Conservation (phyloP, 108 stramenopile species). For the Cyclotella cryptica region DNA sequence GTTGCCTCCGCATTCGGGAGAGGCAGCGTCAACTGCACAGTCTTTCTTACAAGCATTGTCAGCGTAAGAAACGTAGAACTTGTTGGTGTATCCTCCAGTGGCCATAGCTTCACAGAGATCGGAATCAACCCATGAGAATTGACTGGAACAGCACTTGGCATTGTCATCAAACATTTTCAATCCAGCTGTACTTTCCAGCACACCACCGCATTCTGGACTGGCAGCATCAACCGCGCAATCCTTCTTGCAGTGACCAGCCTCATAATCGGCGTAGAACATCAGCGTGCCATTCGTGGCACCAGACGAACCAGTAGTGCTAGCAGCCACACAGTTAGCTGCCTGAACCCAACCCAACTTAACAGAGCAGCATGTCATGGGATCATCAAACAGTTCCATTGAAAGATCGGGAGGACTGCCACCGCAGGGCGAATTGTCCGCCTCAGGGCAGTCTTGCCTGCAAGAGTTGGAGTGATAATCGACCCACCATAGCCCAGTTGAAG, state of each 20-base stretch:
- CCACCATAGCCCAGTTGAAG: conserved; percentile 1
- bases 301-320: not conserved
- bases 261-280: not conserved
- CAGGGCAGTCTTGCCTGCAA: conserved; percentile 15
- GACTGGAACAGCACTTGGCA: not conserved
- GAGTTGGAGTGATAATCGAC: conserved; percentile 12
- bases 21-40: conserved; percentile 1
- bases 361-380: conserved; percentile 15
- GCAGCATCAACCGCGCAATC: conserved; percentile 2
- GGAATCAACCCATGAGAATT: conserved; percentile 1
- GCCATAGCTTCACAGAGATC: conserved; percentile 5
- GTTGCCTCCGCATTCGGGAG: conserved; percentile 6
- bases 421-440: not conserved
- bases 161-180: not conserved
- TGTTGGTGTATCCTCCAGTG: conserved; percentile 15
- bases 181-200: conserved; percentile 1
- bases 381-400: conserved; percentile 1
- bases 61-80: conserved; percentile 12
- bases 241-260: conserved; percentile 2
- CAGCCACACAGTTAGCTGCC: not conserved
- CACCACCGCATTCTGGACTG: conserved; percentile 13
- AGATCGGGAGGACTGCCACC: conserved; percentile 11
- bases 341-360: conserved; percentile 14
- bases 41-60: conserved; percentile 14
- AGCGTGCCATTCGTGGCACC: not conserved